Base-by-base conservation (phyloP, 2,329 filamentous ascomycete genomes). In the Fusarium duplospermum region DNA sequence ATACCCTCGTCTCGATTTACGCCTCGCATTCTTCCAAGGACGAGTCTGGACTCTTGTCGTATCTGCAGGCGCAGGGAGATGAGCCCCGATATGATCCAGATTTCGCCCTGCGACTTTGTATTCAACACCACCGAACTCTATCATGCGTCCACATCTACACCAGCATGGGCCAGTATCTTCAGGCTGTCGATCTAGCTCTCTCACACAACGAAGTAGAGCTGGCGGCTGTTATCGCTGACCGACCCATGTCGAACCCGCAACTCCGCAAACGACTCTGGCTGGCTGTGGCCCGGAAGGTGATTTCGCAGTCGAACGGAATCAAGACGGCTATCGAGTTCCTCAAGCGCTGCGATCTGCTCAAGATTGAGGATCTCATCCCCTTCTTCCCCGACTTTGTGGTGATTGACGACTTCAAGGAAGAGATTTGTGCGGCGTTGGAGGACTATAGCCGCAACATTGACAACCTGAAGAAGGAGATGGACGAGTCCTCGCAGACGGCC, bases 361-460 rank as follows among this genome's bases (percentile, higher is more conserved):
- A 93, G 72, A 99, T 99, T 73, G 96, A 99, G 84, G 96, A 99
- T 79, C 85, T 99, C 33, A 98, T 99, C 45, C 96, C 96, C 0
- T 98, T 99, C 86, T 99, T 99, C 84, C 96, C 96, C 0, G 96
- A 99, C 81, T 99, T 99, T 80, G 95, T 98, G 27, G 93, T 98
- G 61, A 98, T 99, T 71, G 96, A 99, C 81, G 96, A 98, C 82
- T 99, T 99, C 88, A 98, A 98, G 81, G 95, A 98, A 73, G 96
- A 99, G 81, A 98, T 99, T 40, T 99, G 96, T 84, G 88, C 91
- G 0, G 96, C 97, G 1, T 88, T 99, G 2, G 96, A 99, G 83
- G 94, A 97, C 73, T 99, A 99, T 84, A 93, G 92, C 56, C 93
- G 94, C 40, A 94, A 94, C 76, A 99, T 99, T 75, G 96, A 98